Evolutionary conservation across 176 grass and related monocot species (phyloP), one percentile per base, ranked within the genome.

Genomic region (maize (Zea mays)): DNA sequence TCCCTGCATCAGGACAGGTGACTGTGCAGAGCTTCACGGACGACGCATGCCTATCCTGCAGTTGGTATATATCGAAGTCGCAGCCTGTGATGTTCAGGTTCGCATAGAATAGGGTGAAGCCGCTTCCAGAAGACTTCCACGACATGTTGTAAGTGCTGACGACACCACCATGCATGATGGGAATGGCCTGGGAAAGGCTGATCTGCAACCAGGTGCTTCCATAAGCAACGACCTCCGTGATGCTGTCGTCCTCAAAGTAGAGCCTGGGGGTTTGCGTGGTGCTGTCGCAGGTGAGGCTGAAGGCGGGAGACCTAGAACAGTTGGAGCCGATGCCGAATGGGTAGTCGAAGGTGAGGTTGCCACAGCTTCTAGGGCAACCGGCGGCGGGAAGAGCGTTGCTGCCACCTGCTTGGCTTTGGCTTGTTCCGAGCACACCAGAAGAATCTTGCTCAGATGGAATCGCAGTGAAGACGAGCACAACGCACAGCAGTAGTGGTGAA

Each of bases 231-330:
- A 87, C 57, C 59, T 90, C 80, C 2, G 71, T 81, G 40, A 16
- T 33, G 10, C 42, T 27, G 27, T 27, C 72, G 4, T 78, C 76
- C 3, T 0, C 2, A 4, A 88, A 62, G 72, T 70, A 82, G 50
- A 91, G 77, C 34, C 14, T 85, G 0, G 51, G 11, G 8, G 39
- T 42, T 5, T 27, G 4, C 7, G 2, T 27, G 9, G 56, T 49
- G 19, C 54, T 9, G 72, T 69, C 6, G 67, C 89, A 91, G 43
- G 46, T 88, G 9, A 91, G 72, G 4, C 69, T 43, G 73, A 91
- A 87, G 7, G 71, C 77, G 0, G 72, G 15, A 52, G 50, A 52
- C 50, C 50, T 52, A 15, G 5, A 54, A 17, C 51, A 54, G 16
- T 54, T 54, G 51, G 16, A 54, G 51, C 51, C 51, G 51, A 54